These are phyloP conservation scores for Physcomitrellopsis africana DNA, from an alignment of 225 moss, liverwort and hornwort species.

Conservation along the genomic window DNA sequence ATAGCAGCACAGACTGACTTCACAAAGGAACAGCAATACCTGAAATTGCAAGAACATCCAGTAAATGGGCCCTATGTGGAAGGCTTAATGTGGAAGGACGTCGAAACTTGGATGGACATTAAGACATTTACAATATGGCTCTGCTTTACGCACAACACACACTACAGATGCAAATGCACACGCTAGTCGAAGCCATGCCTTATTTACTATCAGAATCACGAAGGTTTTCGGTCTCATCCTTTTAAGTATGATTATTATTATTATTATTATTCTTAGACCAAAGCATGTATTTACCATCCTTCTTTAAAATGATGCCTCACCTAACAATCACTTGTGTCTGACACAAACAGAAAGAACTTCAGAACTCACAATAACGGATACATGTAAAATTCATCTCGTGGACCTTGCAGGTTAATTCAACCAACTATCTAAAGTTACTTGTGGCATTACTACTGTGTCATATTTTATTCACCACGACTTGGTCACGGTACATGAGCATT, in stretches of 20 bases:
- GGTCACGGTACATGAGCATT: not conserved
- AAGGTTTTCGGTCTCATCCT: slow-evolving; percentile 29
- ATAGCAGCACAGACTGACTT: not conserved
- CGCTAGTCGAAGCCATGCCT: slow-evolving; percentile 64
- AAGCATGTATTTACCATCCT: too few species aligned
- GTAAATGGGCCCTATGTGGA: slow-evolving; percentile 63
- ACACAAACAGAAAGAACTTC: slow-evolving; percentile 20
- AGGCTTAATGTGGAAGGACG: slow-evolving; percentile 65
- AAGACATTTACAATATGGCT: slow-evolving; percentile 55
- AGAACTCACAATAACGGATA: slow-evolving; percentile 24
- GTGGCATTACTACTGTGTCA: not conserved
- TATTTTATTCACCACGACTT: not conserved
- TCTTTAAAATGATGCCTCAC: not conserved
- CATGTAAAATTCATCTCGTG: slow-evolving; percentile 59
- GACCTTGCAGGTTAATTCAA: slow-evolving; percentile 61
- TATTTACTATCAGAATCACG: slow-evolving; percentile 58
- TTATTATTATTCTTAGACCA: too few species aligned
- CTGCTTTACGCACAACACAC: slow-evolving; percentile 53
- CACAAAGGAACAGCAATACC: slow-evolving; percentile 18
- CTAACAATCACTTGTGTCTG: not conserved
- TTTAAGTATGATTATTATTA: too few species aligned
- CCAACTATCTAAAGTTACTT: not conserved
- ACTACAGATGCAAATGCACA: slow-evolving; percentile 60
- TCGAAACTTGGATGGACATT: slow-evolving; percentile 58
- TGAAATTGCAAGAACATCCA: slow-evolving; percentile 65